Conservation (phyloP, 208 protist species). For the Balamuthia mandrillaris region DNA sequence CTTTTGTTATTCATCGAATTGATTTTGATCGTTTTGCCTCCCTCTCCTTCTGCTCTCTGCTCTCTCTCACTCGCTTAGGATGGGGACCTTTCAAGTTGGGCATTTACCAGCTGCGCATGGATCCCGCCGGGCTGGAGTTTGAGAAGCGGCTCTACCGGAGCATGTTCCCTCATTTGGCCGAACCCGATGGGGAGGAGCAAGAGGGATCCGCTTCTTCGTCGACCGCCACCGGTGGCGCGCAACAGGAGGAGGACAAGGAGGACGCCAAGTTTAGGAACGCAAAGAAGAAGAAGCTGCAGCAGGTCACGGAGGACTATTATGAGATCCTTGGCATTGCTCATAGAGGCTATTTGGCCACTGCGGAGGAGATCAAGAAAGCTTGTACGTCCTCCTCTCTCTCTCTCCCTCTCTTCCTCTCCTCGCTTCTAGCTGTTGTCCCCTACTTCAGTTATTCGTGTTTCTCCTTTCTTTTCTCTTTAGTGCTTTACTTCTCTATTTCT, state of each 20-base stretch:
- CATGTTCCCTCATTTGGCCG: not conserved
- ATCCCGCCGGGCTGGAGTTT: too few relatives aligned
- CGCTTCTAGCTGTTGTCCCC: not conserved
- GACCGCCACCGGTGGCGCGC: not conserved
- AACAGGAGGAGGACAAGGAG: not conserved
- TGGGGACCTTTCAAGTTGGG: too few relatives aligned
- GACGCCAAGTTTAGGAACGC: not conserved
- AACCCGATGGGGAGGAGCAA: not conserved
- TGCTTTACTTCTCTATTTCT: not conserved
- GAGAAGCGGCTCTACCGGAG: too few relatives aligned
- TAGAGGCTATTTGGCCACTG: slow-evolving; percentile 65
- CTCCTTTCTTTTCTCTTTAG: not conserved
- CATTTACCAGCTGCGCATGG: too few relatives aligned
- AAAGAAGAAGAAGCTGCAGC: not conserved
- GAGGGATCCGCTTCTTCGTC: not conserved
- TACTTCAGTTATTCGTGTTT: not conserved
- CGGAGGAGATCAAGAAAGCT: slow-evolving; percentile 76
- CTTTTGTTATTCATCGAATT: too few relatives aligned
- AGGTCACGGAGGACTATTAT: slow-evolving; percentile 59
- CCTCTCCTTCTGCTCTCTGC: too few relatives aligned
- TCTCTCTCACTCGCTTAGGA: too few relatives aligned
- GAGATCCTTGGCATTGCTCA: slow-evolving; percentile 70
- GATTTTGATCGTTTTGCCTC: too few relatives aligned
- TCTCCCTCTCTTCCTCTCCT: not conserved
- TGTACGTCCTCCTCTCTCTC: slow-evolving; percentile 56